A percentile compares a stretch with the other conserved stretches of the same genome.
phyloP scores from a whole-genome alignment of 805 yeast species.

The Ogataea nakhonphanomensis region DNA sequence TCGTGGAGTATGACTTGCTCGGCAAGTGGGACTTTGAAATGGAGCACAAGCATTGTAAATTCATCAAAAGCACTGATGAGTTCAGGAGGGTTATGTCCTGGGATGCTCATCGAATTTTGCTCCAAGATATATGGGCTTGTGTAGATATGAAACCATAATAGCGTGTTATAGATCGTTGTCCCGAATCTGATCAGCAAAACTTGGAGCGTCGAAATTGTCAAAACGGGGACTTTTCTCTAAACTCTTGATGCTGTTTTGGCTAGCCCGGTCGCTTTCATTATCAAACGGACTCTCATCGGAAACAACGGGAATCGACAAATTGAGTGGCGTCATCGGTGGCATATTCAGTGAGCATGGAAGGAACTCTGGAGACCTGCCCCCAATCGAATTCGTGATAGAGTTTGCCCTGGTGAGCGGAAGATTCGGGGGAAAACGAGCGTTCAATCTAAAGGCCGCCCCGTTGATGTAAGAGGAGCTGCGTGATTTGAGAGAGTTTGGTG shows the following conservation, averaged over 20 bases:
- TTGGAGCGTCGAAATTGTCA: constrained; percentile 12
- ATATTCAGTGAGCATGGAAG: constrained; percentile 33
- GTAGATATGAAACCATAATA: constrained; percentile 14
- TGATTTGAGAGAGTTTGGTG: constrained; percentile 39
- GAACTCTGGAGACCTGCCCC: constrained; percentile 34
- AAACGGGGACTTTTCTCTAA: neutral
- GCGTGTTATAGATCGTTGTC: constrained; percentile 18
- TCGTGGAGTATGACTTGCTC: constrained; percentile 18
- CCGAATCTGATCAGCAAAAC: constrained; percentile 23
- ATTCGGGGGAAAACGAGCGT: constrained; percentile 19
- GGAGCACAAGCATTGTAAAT: constrained; percentile 18
- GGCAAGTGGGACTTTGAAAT: constrained; percentile 23
- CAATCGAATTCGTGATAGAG: constrained; percentile 27
- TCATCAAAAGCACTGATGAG: constrained; percentile 16
- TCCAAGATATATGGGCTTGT: constrained; percentile 24
- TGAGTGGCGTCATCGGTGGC: constrained; percentile 38
- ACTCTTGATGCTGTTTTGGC: constrained; percentile 5
- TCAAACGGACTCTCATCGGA: constrained; percentile 16
- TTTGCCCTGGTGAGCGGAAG: constrained; percentile 19
- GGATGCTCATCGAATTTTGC: constrained; percentile 18
- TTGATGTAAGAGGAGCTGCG: constrained; percentile 23
- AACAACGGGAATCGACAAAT: constrained; percentile 26
- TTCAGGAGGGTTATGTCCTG: constrained; percentile 15
- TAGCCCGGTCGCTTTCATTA: constrained; percentile 18
- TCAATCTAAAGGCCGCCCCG: constrained; percentile 1